A percentile compares a stretch with the other conserved stretches of the same genome.
Evolutionary conservation across 192 early-diverging fungal species (phyloP).

Genomic region (Coemansia sp.): DNA sequence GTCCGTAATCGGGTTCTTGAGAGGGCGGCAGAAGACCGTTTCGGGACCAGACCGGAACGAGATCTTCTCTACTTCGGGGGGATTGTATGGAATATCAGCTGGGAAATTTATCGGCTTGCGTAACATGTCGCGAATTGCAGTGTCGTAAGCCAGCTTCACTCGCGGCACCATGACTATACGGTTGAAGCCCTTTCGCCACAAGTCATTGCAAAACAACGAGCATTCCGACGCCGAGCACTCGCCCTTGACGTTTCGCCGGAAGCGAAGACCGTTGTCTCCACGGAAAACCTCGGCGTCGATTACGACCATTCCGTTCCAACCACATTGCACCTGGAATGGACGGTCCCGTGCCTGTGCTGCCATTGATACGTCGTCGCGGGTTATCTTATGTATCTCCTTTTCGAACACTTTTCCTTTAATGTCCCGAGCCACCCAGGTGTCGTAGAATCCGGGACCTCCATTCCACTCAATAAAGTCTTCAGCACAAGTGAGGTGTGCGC

Average conservation of each 20-base stretch:
- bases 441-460: slow-evolving; percentile 42
- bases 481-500: slow-evolving; percentile 51
- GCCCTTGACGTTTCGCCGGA: slow-evolving; percentile 20
- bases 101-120: slow-evolving; percentile 19
- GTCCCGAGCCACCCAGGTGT: slow-evolving; percentile 54
- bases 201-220: slow-evolving; percentile 53
- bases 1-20: slow-evolving; percentile 12
- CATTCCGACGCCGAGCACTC: slow-evolving; percentile 59
- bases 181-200: slow-evolving; percentile 27
- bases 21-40: slow-evolving; percentile 38
- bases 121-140: slow-evolving; percentile 25
- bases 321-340: slow-evolving; percentile 54
- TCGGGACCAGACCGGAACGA: slow-evolving; percentile 25
- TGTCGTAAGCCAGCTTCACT: slow-evolving; percentile 48
- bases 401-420: slow-evolving; percentile 39
- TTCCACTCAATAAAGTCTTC: slow-evolving; percentile 44
- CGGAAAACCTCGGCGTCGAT: slow-evolving; percentile 39
- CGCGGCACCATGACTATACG: slow-evolving; percentile 45
- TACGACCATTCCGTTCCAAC: slow-evolving; percentile 54
- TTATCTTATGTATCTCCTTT: slow-evolving; percentile 23
- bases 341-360: slow-evolving; percentile 19
- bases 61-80: slow-evolving; percentile 3
- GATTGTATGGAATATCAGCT: slow-evolving; percentile 17
- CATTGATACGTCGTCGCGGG: slow-evolving; percentile 24
- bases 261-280: slow-evolving; percentile 13